Percentiles rank a stretch among this genome's conserved stretches.
Conservation (phyloP, 2,329 filamentous ascomycete species). For the Colletotrichum sp. region DNA sequence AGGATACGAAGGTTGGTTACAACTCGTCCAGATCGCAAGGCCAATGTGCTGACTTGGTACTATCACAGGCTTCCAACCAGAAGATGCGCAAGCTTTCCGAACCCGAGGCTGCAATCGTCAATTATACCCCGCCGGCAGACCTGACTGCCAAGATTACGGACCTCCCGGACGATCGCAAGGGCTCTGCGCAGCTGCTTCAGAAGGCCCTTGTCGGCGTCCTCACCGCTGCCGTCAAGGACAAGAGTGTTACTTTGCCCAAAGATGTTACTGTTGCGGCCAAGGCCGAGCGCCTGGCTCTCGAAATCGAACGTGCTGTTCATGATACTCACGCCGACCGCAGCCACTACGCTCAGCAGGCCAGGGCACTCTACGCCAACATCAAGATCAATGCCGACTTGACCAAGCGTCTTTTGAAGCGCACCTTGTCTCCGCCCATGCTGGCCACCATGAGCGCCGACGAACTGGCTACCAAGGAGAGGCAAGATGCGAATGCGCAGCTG, state of each 20-base stretch:
- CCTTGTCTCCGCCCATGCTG: slow-evolving; percentile 75
- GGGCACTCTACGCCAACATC: slow-evolving; percentile 82
- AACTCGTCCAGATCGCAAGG: fast-evolving
- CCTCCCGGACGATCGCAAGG: slow-evolving; percentile 69
- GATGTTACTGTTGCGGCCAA: slow-evolving; percentile 68
- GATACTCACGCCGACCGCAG: slow-evolving; percentile 58
- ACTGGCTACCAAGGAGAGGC: slow-evolving; percentile 89
- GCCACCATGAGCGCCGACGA: slow-evolving; percentile 90
- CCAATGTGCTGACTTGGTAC: neutral
- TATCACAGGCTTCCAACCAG: slow-evolving; percentile 41
- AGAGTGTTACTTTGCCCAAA: slow-evolving; percentile 65
- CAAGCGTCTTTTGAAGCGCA: slow-evolving; percentile 74
- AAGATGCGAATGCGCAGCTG: slow-evolving; percentile 77
- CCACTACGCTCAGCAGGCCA: slow-evolving; percentile 68
- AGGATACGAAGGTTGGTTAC: slow-evolving; percentile 51
- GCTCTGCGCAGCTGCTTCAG: slow-evolving; percentile 71
- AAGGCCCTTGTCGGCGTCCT: slow-evolving; percentile 73
- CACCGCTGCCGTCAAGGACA: slow-evolving; percentile 68
- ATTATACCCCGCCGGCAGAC: slow-evolving; percentile 57
- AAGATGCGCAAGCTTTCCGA: slow-evolving; percentile 64
- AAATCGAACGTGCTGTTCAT: slow-evolving; percentile 77
- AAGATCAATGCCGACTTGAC: slow-evolving; percentile 86
- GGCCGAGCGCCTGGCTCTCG: slow-evolving; percentile 73
- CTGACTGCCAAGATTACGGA: slow-evolving; percentile 56
- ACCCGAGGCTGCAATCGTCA: slow-evolving; percentile 40